Percentiles rank a stretch among this genome's conserved stretches.
These are phyloP conservation scores for Myriosclerotinia scirpicola DNA, from an alignment of 2,329 filamentous ascomycete species.

Conservation along the genomic window DNA sequence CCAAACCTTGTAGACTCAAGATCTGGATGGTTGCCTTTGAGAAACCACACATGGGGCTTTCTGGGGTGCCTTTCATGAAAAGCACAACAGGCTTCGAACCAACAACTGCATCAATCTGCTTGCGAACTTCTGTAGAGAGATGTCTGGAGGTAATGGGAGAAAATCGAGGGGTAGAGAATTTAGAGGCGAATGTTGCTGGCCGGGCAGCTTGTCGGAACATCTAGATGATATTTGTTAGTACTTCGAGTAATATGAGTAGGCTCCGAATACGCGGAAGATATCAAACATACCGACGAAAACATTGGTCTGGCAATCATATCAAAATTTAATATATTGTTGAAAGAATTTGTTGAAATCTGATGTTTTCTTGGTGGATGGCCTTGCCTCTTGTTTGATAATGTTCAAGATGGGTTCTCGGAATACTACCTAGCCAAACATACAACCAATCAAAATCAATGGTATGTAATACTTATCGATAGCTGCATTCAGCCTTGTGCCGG, in stretches of 20 bases:
- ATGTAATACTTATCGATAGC: constrained; percentile 13
- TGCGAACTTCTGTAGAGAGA: constrained; percentile 75
- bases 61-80: constrained; percentile 99
- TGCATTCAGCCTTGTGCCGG: constrained; percentile 12
- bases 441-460: constrained; percentile 7
- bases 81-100: constrained; percentile 86
- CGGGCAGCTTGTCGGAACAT: constrained; percentile 49
- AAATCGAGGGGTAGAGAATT: constrained; percentile 37
- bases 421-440: not conserved
- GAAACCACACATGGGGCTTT: constrained; percentile 95
- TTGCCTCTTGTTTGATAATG: constrained; percentile 19
- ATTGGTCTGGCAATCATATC: constrained; percentile 38
- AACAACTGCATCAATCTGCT: constrained; percentile 89
- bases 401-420: constrained; percentile 13
- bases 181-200: constrained; percentile 36
- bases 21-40: constrained; percentile 94
- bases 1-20: constrained; percentile 88
- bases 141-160: constrained; percentile 51
- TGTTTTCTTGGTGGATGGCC: constrained; percentile 9
- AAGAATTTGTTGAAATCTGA: constrained; percentile 3
- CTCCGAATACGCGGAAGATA: too few relatives aligned
- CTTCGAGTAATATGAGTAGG: not conserved
- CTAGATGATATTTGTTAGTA: constrained; percentile 39
- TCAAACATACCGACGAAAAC: constrained; percentile 35
- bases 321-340: constrained; percentile 14